Evolutionary conservation across 2,329 filamentous ascomycete genomes (phyloP), one percentile per base, ranked within the genome.

Genomic region (Xylaria digitata): DNA sequence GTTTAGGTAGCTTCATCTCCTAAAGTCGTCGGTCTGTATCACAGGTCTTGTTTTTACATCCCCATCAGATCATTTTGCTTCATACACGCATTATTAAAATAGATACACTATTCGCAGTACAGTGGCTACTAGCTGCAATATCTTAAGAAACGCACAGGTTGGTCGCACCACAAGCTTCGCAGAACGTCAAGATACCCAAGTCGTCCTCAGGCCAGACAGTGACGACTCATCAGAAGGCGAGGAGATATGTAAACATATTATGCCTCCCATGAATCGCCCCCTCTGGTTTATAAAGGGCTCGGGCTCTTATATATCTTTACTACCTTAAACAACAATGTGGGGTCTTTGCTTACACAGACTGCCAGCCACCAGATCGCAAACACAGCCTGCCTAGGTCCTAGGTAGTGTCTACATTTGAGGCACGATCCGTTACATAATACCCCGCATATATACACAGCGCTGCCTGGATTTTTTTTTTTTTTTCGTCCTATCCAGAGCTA

Each of bases 61-160:
- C 43, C 6, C 19, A 43, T 32, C 23, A 15, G 21, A 50, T 13
- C 13, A 21, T 50, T 52, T 57, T 52, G n/a, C 61, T 63, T 57
- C 43, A 8, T 15, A 19, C 6, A 11, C 13, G 46, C 52, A 52
- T 4, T 0, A 30, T 42, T 17, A 8, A 21, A 43, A 34, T 48
- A 30, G 9, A 45, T 13, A 2, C 34, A 32, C 21, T 23, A n/a
- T 26, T 23, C 15, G 45, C 15, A 21, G 23, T 32, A 30, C 21
- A 37, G 34, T 37, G 2, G 11, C 34, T 2, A 37, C 8, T 37
- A 37, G 2, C 11, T 37, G 34, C 34, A 6, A 2, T 37, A 37
- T 37, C 34, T 37, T 13, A 9, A 9, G 34, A 8, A 9, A 8
- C 11, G 34, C 4, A 15, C 37, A 15, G 37, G 37, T 40, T 5